Conservation (phyloP, 495 filamentous ascomycete genomes). For the Xylaria acuta region DNA sequence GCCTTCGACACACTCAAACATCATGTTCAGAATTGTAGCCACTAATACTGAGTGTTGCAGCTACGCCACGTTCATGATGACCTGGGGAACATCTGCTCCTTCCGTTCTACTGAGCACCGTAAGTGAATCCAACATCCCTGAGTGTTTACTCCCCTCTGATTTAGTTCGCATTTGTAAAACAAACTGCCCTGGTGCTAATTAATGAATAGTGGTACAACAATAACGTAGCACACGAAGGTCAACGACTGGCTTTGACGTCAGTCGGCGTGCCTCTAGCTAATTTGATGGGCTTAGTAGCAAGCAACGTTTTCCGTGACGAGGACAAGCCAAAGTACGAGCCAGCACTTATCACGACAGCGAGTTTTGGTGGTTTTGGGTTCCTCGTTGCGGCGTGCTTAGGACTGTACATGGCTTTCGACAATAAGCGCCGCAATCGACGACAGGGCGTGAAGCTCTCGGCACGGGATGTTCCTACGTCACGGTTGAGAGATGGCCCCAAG, state of each 20-base stretch:
- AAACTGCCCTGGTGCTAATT: background rate
- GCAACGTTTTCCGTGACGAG: conserved; percentile 74
- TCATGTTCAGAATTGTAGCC: background rate
- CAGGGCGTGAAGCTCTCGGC: conserved; percentile 67
- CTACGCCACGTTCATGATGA: conserved; percentile 84
- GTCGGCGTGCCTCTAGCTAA: conserved; percentile 79
- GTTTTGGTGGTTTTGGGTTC: conserved; percentile 71
- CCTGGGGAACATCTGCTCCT: conserved; percentile 69
- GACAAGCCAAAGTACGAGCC: conserved; percentile 78
- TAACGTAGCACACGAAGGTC: conserved; percentile 77
- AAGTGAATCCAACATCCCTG: conserved; percentile 3
- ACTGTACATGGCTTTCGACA: conserved; percentile 74
- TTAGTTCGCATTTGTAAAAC: background rate
- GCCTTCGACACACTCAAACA: background rate
- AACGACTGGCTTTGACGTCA: conserved; percentile 72
- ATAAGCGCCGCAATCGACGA: conserved; percentile 64
- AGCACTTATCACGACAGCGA: conserved; percentile 73
- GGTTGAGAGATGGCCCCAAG: conserved; percentile 70
- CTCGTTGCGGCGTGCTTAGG: conserved; percentile 64
- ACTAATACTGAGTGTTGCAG: conserved; percentile 1
- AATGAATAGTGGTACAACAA: conserved; percentile 71
- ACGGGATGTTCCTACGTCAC: conserved; percentile 71
- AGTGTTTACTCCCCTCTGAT: background rate
- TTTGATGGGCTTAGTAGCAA: conserved; percentile 78
- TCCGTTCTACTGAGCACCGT: conserved; percentile 60